Evolutionary conservation across 495 filamentous ascomycete species (phyloP).

Genomic region (Entonaema liquescens): DNA sequence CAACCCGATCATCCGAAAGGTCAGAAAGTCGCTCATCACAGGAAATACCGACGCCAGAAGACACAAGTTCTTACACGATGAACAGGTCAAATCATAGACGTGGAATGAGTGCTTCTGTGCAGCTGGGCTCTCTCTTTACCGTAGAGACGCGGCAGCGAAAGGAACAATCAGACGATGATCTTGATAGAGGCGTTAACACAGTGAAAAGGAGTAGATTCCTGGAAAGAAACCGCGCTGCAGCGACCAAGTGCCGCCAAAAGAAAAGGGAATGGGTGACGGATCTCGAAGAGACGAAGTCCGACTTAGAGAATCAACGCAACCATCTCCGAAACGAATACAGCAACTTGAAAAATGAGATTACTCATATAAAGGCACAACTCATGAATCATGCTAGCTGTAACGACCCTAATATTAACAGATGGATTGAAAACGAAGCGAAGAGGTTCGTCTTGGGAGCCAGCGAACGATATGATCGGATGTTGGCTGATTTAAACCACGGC

Average conservation of each 20-base stretch:
- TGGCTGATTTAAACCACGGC: conserved; percentile 33
- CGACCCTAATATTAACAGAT: conserved; percentile 58
- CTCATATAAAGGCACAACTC: conserved; percentile 64
- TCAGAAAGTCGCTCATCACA: conserved; percentile 38
- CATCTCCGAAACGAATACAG: conserved; percentile 52
- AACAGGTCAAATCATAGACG: conserved; percentile 1
- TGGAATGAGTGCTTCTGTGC: background rate
- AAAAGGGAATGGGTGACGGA: conserved; percentile 79
- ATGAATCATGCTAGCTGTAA: conserved; percentile 68
- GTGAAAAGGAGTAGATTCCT: conserved; percentile 63
- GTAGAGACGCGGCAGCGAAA: conserved; percentile 27
- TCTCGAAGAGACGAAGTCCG: conserved; percentile 60
- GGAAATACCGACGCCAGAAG: conserved; percentile 24
- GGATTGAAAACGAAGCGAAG: conserved; percentile 57
- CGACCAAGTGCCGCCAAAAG: conserved; percentile 87
- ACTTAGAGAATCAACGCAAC: conserved; percentile 49
- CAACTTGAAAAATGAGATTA: conserved; percentile 57
- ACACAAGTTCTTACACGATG: background rate
- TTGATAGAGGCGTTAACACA: conserved; percentile 27
- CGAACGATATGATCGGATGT: conserved; percentile 45
- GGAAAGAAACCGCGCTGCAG: conserved; percentile 83
- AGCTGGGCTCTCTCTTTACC: background rate
- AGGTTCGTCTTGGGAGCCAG: conserved; percentile 49
- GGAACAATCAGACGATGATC: background rate
- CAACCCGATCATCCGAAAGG: conserved; percentile 38